phyloP scores from a whole-genome alignment of 164 flowering plant genomes.

The Brasenia schreberi region DNA sequence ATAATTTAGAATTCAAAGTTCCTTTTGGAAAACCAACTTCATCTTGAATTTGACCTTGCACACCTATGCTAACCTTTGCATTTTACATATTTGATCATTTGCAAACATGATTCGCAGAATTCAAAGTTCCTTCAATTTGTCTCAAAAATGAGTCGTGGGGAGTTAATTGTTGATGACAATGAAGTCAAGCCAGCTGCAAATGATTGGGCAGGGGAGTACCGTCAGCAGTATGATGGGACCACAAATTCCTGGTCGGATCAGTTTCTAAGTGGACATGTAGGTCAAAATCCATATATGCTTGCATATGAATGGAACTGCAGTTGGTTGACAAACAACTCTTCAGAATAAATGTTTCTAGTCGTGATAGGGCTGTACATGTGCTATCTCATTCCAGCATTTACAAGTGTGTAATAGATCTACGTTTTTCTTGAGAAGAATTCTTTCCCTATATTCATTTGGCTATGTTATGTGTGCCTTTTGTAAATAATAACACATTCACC shows the following conservation, averaged over 20 bases:
- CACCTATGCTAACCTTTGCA: too few species aligned
- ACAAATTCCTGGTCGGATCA: slow-evolving; percentile 63
- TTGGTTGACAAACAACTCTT: not conserved
- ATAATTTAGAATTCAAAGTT: too few species aligned
- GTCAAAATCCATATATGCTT: slow-evolving; percentile 21
- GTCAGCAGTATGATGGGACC: slow-evolving; percentile 43
- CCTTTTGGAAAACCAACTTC: too few species aligned
- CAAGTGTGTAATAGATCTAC: too few species aligned
- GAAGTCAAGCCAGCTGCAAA: slow-evolving; percentile 61
- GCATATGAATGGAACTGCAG: not conserved
- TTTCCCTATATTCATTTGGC: too few species aligned
- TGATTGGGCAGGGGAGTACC: slow-evolving; percentile 84
- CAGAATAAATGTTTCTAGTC: not conserved
- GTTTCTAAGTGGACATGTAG: slow-evolving; percentile 28
- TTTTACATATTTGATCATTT: not conserved
- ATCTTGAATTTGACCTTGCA: too few species aligned
- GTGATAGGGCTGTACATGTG: too few species aligned
- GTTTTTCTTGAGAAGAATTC: too few species aligned
- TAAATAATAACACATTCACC: too few species aligned
- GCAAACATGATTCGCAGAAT: slow-evolving; percentile 35
- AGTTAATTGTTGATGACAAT: slow-evolving; percentile 85
- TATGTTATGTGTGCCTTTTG: too few species aligned
- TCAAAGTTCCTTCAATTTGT: slow-evolving; percentile 95
- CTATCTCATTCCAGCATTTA: too few species aligned
- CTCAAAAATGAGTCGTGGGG: slow-evolving; percentile 98